Evolutionary conservation across 1,284 basidiomycete genomes (phyloP).

Genomic region (Marasmius oreades): DNA sequence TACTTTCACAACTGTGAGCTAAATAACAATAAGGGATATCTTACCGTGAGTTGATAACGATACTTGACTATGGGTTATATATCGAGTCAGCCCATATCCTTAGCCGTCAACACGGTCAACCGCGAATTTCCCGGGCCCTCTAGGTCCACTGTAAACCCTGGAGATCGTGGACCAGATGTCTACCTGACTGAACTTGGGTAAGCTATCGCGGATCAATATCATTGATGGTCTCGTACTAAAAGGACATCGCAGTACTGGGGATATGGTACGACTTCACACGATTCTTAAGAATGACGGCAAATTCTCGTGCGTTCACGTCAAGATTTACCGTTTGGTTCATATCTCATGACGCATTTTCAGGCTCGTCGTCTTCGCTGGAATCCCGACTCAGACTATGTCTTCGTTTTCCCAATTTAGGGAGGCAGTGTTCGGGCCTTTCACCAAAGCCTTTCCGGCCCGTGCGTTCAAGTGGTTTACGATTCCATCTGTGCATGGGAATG

Average conservation of each 20-base stretch:
- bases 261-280: conserved; percentile 21
- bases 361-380: conserved; percentile 22
- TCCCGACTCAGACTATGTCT: conserved; percentile 13
- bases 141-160: conserved; percentile 19
- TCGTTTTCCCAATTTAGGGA: conserved; percentile 8
- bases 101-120: conserved; percentile 18
- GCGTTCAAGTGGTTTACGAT: conserved; percentile 22
- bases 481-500: conserved; percentile 18
- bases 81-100: background rate
- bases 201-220: background rate
- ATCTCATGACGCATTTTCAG: conserved; percentile 7
- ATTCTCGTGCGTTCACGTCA: conserved; percentile 17
- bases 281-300: conserved; percentile 23
- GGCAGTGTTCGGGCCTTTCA: conserved; percentile 15
- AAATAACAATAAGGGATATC: conserved; percentile 6
- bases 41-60: background rate
- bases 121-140: conserved; percentile 15
- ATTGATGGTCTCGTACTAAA: background rate
- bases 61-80: background rate
- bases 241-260: conserved; percentile 16
- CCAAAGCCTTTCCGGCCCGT: conserved; percentile 12
- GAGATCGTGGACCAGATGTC: conserved; percentile 23
- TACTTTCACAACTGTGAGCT: background rate
- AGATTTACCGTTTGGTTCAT: background rate
- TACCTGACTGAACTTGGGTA: conserved; percentile 22